These are phyloP conservation scores for Lizanozyma gosingica DNA, from an alignment of 1,139 yeast genomes.

Conservation along the genomic window DNA sequence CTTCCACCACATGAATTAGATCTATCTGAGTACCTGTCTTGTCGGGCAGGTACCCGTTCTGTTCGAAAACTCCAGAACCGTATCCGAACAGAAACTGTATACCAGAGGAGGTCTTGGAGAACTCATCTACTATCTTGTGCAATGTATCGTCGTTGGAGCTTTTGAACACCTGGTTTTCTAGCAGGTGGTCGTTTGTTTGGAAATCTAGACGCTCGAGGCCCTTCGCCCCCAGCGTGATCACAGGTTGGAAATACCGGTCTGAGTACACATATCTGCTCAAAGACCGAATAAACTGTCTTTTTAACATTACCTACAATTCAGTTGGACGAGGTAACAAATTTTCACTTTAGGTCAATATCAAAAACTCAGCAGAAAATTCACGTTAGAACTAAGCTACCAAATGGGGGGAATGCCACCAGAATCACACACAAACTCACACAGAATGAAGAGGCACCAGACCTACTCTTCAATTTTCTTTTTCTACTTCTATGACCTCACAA, in stretches of 20 bases:
- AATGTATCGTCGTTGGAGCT: constrained; percentile 40
- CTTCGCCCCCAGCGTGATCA: background rate
- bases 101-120: constrained; percentile 55
- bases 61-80: constrained; percentile 91
- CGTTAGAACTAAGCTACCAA: too few species aligned
- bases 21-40: constrained; percentile 64
- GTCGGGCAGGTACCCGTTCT: constrained; percentile 41
- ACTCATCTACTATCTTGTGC: constrained; percentile 42
- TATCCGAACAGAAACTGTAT: constrained; percentile 78
- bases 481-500: too few species aligned
- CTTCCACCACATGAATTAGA: constrained; percentile 74
- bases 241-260: background rate
- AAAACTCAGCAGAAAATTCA: too few species aligned
- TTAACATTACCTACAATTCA: too few species aligned
- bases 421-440: too few species aligned
- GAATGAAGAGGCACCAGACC: too few species aligned
- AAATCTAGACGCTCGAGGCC: background rate
- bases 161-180: constrained; percentile 44
- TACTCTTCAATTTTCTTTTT: too few species aligned
- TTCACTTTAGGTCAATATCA: too few species aligned
- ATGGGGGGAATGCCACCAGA: too few species aligned
- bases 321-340: too few species aligned
- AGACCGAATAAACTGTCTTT: background rate
- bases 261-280: background rate
- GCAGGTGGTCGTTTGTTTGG: background rate